Evolutionary conservation across 495 filamentous ascomycete species (phyloP), one percentile per base, ranked within the genome.

Genomic region (Penicillium angulare): DNA sequence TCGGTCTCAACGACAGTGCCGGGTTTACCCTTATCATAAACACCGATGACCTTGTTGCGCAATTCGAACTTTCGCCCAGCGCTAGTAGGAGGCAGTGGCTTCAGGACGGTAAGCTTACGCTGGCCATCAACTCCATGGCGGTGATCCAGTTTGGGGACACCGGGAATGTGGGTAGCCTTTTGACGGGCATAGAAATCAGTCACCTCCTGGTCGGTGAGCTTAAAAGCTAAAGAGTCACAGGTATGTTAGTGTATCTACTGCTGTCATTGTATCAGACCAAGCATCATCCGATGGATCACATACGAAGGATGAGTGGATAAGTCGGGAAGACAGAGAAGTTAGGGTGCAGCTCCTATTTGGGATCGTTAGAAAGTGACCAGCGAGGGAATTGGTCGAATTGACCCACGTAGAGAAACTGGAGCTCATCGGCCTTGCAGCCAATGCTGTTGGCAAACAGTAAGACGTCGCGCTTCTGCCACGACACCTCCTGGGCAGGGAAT

Each of bases 21-120:
- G 0, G 88, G 79, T 60, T 90, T 88, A 47, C 91, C 91, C 74
- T 95, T 96, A 68, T 95, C 91, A 67, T 92, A 95, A 12, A 95
- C 88, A 15, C 90, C 91, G 9, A 95, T 66, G 23, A 93, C 86
- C 68, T 88, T 91, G 55, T 76, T 83, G 46, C 87, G 80, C 34
- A 92, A 66, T 74, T 95, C 87, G 61, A 92, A 92, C 49, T 77
- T 81, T 47, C 71, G 77, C 36, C 90, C 90, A 7, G 72, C 83
- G 17, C 85, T 89, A 15, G 83, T 83, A 3, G 83, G 60, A 12
- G 91, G 91, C 7, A 95, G 78, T 5, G 83, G 85, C 71, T 91
- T 91, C 65, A 88, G 68, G 69, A 92, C 85, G 33, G 81, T 81
- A 46, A 95, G 81, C 43, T 81, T 78, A 49, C 91, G 88, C 76